Evolutionary conservation across 306 rosid genomes (phyloP).

Genomic region (Dryas alaskensis): DNA sequence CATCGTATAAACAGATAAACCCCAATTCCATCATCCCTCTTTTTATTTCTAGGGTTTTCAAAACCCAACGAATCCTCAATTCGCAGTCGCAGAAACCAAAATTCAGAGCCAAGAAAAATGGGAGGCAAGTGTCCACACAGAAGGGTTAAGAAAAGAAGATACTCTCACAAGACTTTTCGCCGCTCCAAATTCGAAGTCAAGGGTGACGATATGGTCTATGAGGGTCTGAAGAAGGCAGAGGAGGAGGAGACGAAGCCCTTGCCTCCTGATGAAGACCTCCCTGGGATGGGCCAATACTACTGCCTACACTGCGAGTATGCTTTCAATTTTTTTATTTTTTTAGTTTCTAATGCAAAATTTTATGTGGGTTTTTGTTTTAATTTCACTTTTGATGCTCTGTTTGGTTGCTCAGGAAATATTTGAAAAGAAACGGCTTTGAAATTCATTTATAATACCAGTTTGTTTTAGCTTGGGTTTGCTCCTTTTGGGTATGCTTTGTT

Average conservation of each 20-base stretch:
- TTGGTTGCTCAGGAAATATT: neutral
- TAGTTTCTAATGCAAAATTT: neutral
- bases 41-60: neutral
- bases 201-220: constrained; percentile 85
- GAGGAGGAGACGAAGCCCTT: constrained; percentile 42
- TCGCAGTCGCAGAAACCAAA: constrained; percentile 10
- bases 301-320: constrained; percentile 86
- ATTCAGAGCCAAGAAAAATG: constrained; percentile 40
- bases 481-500: neutral
- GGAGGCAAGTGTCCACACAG: constrained; percentile 98
- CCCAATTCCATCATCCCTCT: neutral
- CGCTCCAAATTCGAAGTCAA: constrained; percentile 65
- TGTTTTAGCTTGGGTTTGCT: neutral
- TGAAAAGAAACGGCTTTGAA: neutral
- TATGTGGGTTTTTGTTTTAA: neutral
- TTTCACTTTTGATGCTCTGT: neutral
- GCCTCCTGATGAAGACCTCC: constrained; percentile 83
- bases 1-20: neutral
- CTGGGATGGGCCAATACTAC: constrained; percentile 94
- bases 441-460: neutral
- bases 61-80: constrained; percentile 30
- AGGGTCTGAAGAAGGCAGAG: constrained; percentile 48
- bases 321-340: neutral
- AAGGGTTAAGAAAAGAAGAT: constrained; percentile 73
- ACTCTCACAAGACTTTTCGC: constrained; percentile 73